Base-by-base conservation (phyloP, 2,329 filamentous ascomycete species). In the Fusarium aywerte region DNA sequence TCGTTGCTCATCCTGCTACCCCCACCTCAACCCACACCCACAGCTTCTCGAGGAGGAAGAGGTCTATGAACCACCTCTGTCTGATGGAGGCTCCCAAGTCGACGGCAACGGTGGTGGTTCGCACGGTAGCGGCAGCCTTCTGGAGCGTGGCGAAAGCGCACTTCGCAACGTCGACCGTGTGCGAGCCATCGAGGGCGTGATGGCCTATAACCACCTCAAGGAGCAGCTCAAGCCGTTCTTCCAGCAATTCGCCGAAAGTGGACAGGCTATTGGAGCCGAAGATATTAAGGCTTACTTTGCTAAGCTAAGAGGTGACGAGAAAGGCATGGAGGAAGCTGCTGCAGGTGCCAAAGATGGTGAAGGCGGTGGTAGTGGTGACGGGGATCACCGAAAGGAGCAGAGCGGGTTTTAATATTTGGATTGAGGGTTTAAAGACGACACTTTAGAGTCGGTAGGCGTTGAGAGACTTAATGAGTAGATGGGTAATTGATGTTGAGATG, bases 231-330 rank as follows among this genome's bases (percentile, higher is more conserved):
- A 95, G 82, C 90, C 90, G 0, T 98, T 99, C 77, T 88, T 99
- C 73, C 89, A 94, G 79, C 91, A 96, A 40, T 99, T 97, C 76
- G 96, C 96, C 1, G 93, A 97, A 76, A 96, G 90, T 65, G 95
- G 95, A 1, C 83, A 92, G 77, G 89, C 92, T 0, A 94, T 99
- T 21, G 90, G 93, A 2, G 95, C 95, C 1, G 96, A 99, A 75
- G 94, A 98, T 79, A 96, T 99, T 79, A 99, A 97, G 79, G 88
- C 88, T 3, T 97, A 97, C 77, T 99, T 99, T 84, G 95, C 95
- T 50, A 95, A 96, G 81, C 80, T 99, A 70, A 87, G 96, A 66
- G 96, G 96, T 59, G 96, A 98, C 78, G 92, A 93, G 42, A 82
- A 91, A 71, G 91, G 83, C 0, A 92, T 93, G 57, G 83, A 82